Base-by-base conservation (phyloP, 2,329 filamentous ascomycete species). In the Apiospora arundinis region DNA sequence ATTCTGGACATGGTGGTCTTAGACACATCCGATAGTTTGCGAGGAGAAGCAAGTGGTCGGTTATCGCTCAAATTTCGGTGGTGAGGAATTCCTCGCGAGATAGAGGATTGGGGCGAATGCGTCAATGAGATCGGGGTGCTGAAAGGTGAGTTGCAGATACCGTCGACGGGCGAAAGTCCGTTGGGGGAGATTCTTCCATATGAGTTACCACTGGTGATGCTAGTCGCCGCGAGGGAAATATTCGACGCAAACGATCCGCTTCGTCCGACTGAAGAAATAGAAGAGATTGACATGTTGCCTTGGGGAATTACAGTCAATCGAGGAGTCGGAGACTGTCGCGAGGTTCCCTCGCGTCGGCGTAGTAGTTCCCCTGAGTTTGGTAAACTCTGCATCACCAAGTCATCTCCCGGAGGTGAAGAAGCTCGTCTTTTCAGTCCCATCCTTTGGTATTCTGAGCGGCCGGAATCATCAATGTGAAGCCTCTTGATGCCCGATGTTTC, bases 391-490 rank as follows among this genome's bases (percentile, higher is more conserved):
- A 77, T 80, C 23, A 82, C 76, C 8, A 82, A 78, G 40, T 89
- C 87, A 14, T 87, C 86, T 2, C 82, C 81, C 0, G 84, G 85
- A 0, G 88, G 88, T 37, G 88, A 90, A 0, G 87, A 87, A 1
- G 88, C 88, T 49, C 88, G 83, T 66, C 88, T 84, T 80, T 90
- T 90, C 72, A 85, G 85, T 8, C 87, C 86, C 11, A 80, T 77
- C 2, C 83, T 78, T 56, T 85, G 81, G 72, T 80, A 82, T 37
- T 84, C 82, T 3, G 70, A 52, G 37, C 78, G 76, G 69, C 73
- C 79, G 63, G 76, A 78, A 9, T 87, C 87, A 66, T 89, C 87
- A 25, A 88, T 82, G 25, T 85, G 84, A 11, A 88, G 74, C 68
- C 80, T 80, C 40, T 79, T 78, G 70, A 84, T 77, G 9, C 82